Evolutionary conservation across 495 filamentous ascomycete genomes (phyloP).

Genomic region (Penicillium tannophilum): DNA sequence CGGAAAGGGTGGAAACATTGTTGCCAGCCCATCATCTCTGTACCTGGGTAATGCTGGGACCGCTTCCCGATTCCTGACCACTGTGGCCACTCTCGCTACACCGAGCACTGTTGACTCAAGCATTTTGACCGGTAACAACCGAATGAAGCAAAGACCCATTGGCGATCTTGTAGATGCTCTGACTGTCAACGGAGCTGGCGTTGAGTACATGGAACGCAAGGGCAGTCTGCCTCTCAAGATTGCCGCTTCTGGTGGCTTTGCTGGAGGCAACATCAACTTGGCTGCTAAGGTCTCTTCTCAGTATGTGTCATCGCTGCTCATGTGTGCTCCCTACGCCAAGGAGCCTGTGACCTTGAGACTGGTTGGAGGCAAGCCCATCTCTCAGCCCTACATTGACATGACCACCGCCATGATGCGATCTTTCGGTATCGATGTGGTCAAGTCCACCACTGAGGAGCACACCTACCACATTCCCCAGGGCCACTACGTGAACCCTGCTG

Average conservation of each 20-base stretch:
- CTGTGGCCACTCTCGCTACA: slow-evolving; percentile 82
- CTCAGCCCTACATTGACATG: slow-evolving; percentile 98
- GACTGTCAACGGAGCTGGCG: slow-evolving; percentile 74
- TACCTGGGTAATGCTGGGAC: slow-evolving; percentile 98
- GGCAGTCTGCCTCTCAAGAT: slow-evolving; percentile 84
- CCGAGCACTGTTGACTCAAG: slow-evolving; percentile 64
- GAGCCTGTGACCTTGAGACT: slow-evolving; percentile 87
- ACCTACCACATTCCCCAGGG: slow-evolving; percentile 94
- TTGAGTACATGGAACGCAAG: slow-evolving; percentile 78
- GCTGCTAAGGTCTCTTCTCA: slow-evolving; percentile 95
- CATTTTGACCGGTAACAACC: slow-evolving; percentile 86
- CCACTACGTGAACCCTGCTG: slow-evolving; percentile 77
- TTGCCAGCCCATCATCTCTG: slow-evolving; percentile 72
- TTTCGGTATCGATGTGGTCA: slow-evolving; percentile 82
- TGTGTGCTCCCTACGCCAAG: slow-evolving; percentile 97
- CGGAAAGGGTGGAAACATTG: slow-evolving; percentile 83
- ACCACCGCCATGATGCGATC: slow-evolving; percentile 96
- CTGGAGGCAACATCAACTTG: slow-evolving; percentile 88
- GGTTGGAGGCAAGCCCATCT: slow-evolving; percentile 93
- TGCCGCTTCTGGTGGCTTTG: slow-evolving; percentile 78
- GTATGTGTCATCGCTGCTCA: slow-evolving; percentile 93
- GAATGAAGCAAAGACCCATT: slow-evolving; percentile 96
- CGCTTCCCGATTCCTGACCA: slow-evolving; percentile 92
- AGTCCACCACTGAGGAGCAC: slow-evolving; percentile 73
- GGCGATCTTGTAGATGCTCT: slow-evolving; percentile 93